Percentiles rank a stretch among this genome's conserved stretches.
phyloP scores from a whole-genome alignment of 177 flowering plant species.

The Telopea speciosissima region DNA sequence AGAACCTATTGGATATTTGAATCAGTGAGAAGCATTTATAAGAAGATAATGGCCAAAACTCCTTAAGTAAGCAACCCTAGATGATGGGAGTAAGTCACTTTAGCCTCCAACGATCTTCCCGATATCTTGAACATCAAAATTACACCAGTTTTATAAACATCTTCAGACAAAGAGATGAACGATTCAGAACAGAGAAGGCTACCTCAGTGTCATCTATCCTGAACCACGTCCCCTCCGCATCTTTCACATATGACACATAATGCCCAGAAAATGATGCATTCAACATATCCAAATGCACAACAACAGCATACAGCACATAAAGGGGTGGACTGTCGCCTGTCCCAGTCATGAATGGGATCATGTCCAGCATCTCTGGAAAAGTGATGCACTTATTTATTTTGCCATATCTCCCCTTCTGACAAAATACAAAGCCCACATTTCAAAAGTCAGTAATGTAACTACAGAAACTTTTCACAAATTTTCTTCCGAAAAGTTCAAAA shows the following conservation, averaged over 20 bases:
- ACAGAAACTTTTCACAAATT: background rate
- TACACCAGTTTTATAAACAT: background rate
- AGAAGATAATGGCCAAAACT: background rate
- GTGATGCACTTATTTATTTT: conserved; percentile 74
- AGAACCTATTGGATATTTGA: too few relatives aligned
- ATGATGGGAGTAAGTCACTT: too few relatives aligned
- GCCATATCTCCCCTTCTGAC: conserved; percentile 82
- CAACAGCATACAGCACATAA: conserved; percentile 81
- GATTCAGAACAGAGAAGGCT: conserved; percentile 12
- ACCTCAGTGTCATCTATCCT: conserved; percentile 83
- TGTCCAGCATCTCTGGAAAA: conserved; percentile 85
- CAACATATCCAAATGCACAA: conserved; percentile 74
- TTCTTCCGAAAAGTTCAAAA: background rate
- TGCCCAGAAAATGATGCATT: conserved; percentile 95
- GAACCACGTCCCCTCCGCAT: conserved; percentile 72
- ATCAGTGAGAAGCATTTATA: background rate
- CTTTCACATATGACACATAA: conserved; percentile 76
- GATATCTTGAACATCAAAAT: background rate
- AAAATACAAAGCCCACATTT: conserved; percentile 16
- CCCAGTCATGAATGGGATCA: conserved; percentile 85
- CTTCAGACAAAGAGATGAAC: background rate
- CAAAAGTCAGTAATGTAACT: background rate
- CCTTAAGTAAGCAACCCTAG: too few relatives aligned
- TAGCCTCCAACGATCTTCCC: too few relatives aligned
- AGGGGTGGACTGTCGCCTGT: conserved; percentile 68